Evolutionary conservation across 2,329 filamentous ascomycete genomes (phyloP), one percentile per base, ranked within the genome.

Genomic region (Aspergillus nomiae): DNA sequence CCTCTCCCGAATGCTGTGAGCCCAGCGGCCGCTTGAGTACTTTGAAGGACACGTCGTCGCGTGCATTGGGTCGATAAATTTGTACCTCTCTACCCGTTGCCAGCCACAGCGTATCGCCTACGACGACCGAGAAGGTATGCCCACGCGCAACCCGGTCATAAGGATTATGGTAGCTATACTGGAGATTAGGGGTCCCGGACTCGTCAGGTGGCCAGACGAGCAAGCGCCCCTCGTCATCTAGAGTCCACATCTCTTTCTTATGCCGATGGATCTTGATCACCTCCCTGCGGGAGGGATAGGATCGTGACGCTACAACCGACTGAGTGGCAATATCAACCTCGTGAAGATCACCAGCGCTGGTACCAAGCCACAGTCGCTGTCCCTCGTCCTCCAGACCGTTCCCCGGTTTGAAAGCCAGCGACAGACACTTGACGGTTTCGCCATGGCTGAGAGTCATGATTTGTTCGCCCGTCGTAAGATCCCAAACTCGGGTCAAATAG

Each of bases 401-500:
- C 1, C 90, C 90, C 3, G 94, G 93, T 74, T 96, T 96, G 79
- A 99, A 99, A 0, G 88, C 86, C 7, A 97, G 82, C 2, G 93
- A 88, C 1, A 92, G 90, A 9, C 92, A 90, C 74, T 91, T 96
- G 65, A 92, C 84, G 1, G 90, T 92, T 73, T 99, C 95, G 1
- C 90, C 91, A 75, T 97, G 94, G 58, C 89, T 86, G 66, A 97
- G 79, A 69, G 88, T 95, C 84, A 96, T 87, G 16, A 96, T 74
- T 57, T 92, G 84, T 69, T 96, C 91, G 2, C 94, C 94, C 59
- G 92, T 92, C 12, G 88, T 80, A 28, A 97, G 78, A 74, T 89
- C 94, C 94, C 95, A 99, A 0, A 94, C 92, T 64, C 92, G 87
- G 1, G 94, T 98, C 65, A 95, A 84, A 66, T 91, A 90, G 6